Percentiles rank a stretch among this genome's conserved stretches.
These are phyloP conservation scores for Nemania abortiva DNA, from an alignment of 2,329 filamentous ascomycete species.

Conservation along the genomic window DNA sequence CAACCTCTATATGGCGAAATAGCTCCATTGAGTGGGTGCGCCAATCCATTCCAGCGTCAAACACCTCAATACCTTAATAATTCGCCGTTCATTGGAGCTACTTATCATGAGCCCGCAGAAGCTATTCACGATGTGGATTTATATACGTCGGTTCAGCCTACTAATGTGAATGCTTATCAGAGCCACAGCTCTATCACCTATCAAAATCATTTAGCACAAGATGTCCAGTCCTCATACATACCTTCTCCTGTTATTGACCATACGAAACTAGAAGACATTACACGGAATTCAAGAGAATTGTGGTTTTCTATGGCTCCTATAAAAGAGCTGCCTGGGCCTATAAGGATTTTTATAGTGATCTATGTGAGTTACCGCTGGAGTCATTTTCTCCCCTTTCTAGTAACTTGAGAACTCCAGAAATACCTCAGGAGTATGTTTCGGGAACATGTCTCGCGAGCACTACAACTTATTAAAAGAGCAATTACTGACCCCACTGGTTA, in stretches of 20 bases:
- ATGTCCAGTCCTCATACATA: slow-evolving; percentile 44
- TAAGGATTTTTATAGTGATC: slow-evolving; percentile 73
- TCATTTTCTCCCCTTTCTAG: too few relatives aligned
- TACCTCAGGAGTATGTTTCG: too few relatives aligned
- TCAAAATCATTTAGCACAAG: slow-evolving; percentile 41
- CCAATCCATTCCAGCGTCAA: slow-evolving; percentile 26
- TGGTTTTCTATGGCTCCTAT: slow-evolving; percentile 73
- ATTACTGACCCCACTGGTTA: too few relatives aligned
- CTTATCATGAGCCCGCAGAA: slow-evolving; percentile 3
- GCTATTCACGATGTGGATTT: neutral
- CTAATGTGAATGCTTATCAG: slow-evolving; percentile 15
- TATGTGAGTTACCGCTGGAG: too few relatives aligned
- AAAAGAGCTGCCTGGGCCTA: slow-evolving; percentile 70
- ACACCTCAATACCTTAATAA: neutral
- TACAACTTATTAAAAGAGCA: too few relatives aligned
- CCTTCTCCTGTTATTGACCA: slow-evolving; percentile 57
- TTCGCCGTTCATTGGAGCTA: neutral
- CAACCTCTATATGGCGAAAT: slow-evolving; percentile 31
- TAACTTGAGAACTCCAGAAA: too few relatives aligned
- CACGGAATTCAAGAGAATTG: slow-evolving; percentile 67
- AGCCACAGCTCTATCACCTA: slow-evolving; percentile 31
- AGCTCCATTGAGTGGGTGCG: slow-evolving; percentile 28
- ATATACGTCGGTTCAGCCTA: neutral
- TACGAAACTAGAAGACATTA: slow-evolving; percentile 64
- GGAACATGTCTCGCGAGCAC: too few relatives aligned